Conservation (phyloP, 1,139 yeast species). For the Geotrichum restrictum region DNA sequence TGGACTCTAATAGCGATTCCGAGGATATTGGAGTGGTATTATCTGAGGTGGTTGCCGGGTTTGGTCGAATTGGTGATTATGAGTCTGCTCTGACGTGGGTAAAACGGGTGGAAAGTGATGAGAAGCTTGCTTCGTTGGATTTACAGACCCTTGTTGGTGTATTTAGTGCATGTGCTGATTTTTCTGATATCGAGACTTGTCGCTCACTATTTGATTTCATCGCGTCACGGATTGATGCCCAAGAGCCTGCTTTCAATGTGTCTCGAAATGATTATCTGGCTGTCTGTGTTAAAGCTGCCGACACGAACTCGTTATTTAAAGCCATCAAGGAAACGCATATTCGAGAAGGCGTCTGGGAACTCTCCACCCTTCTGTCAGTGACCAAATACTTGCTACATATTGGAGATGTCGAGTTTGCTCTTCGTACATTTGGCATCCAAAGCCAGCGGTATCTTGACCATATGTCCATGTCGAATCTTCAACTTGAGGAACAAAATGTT, state of each 20-base stretch:
- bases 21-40: conserved; percentile 21
- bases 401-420: conserved; percentile 29
- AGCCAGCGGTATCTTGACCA: conserved; percentile 14
- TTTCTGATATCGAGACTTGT: conserved; percentile 26
- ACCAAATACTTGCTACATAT: conserved; percentile 25
- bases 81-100: conserved; percentile 39
- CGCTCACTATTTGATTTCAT: conserved; percentile 32
- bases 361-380: conserved; percentile 32
- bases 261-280: conserved; percentile 29
- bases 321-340: conserved; percentile 36
- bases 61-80: conserved; percentile 32
- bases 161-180: conserved; percentile 26
- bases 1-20: conserved; percentile 20
- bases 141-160: conserved; percentile 25
- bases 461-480: conserved; percentile 1
- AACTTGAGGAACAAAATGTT: conserved; percentile 17
- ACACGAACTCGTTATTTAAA: conserved; percentile 30
- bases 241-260: conserved; percentile 16
- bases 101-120: conserved; percentile 28
- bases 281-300: conserved; percentile 25
- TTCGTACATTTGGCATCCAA: conserved; percentile 29
- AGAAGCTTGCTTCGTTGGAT: conserved; percentile 25
- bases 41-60: conserved; percentile 32
- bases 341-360: conserved; percentile 37
- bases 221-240: conserved; percentile 27